These are phyloP conservation scores for Xylaria sp. DNA, from an alignment of 2,329 filamentous ascomycete species.

Conservation along the genomic window DNA sequence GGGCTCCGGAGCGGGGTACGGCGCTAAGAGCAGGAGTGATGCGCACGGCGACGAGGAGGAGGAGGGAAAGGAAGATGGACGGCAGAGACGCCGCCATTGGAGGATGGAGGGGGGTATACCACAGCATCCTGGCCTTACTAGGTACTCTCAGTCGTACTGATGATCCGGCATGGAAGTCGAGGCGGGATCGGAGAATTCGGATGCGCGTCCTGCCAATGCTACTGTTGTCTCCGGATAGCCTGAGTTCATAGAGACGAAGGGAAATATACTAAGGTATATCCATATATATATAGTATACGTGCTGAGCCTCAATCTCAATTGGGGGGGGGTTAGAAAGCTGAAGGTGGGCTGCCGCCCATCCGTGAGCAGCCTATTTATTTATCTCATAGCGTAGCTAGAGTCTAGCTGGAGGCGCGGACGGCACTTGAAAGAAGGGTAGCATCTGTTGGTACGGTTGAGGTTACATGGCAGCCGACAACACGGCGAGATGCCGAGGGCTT, in stretches of 20 bases:
- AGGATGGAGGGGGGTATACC: constrained; percentile 18
- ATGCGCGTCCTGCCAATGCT: constrained; percentile 1
- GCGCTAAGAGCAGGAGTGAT: constrained; percentile 23
- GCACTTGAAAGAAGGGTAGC: constrained; percentile 8
- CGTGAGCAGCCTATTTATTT: constrained; percentile 6
- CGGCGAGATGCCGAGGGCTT: constrained; percentile 12
- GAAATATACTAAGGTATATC: not conserved
- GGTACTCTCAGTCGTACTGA: constrained; percentile 6
- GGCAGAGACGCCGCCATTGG: constrained; percentile 28
- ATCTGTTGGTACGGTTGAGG: constrained; percentile 23
- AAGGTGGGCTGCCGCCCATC: not conserved
- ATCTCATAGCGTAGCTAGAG: not conserved
- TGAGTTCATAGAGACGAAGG: not conserved
- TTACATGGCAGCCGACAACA: constrained; percentile 33
- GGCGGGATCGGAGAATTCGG: constrained; percentile 5
- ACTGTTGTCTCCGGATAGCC: not conserved
- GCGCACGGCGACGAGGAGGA: constrained; percentile 10
- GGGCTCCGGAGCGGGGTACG: constrained; percentile 23
- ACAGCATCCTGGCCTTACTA: constrained; percentile 25
- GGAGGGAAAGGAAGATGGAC: constrained; percentile 10
- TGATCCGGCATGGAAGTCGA: constrained; percentile 23
- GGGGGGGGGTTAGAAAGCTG: constrained; percentile 8
- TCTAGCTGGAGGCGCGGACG: not conserved
- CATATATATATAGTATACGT: not conserved
- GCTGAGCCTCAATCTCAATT: not conserved